Evolutionary conservation across 2,329 filamentous ascomycete genomes (phyloP), one percentile per base, ranked within the genome.

Genomic region (Phialocephala sp.): DNA sequence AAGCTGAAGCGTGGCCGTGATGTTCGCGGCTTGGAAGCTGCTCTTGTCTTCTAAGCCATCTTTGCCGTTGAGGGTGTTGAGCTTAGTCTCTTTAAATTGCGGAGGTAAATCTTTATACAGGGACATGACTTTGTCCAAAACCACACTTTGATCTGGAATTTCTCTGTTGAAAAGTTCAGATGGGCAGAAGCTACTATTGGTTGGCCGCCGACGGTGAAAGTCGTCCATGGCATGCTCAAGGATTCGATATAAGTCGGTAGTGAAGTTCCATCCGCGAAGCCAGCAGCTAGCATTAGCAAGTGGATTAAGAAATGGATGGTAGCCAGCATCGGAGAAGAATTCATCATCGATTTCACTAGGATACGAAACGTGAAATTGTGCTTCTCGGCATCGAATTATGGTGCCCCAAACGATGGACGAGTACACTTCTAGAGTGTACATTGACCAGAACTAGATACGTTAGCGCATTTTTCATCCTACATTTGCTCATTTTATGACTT

Each of bases 201-300:
- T 24, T 36, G 62, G 52, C 9, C 62, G 66, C 41, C 59, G 50
- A 27, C 69, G 61, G 59, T 64, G 67, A 39, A 64, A 66, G 37
- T 69, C 62, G 55, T 67, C 64, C 39, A 72, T 67, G 8, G 80
- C 81, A 67, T 87, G 83, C 69, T 87, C 85, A 18, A 87, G 74
- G 9, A 87, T 78, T 5, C 84, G 81, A 69, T 86, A 87, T 0
- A 87, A 74, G 69, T 87, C 84, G 0, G 83, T 85, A 8, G 81
- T 83, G 65, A 85, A 86, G 72, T 87, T 87, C 83, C 83, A 87
- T 20, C 85, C 85, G 50, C 79, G 78, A 8, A 87, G 74, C 85
- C 85, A 87, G 64, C 77, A 77, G 24, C 69, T 72, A 62, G 69
- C 65, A 37, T 73, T 65, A 6, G n/a, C 35, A n/a, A 6, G 37